Base-by-base conservation (phyloP, 2,329 filamentous ascomycete genomes). In the Xenoacremonium recifei region DNA sequence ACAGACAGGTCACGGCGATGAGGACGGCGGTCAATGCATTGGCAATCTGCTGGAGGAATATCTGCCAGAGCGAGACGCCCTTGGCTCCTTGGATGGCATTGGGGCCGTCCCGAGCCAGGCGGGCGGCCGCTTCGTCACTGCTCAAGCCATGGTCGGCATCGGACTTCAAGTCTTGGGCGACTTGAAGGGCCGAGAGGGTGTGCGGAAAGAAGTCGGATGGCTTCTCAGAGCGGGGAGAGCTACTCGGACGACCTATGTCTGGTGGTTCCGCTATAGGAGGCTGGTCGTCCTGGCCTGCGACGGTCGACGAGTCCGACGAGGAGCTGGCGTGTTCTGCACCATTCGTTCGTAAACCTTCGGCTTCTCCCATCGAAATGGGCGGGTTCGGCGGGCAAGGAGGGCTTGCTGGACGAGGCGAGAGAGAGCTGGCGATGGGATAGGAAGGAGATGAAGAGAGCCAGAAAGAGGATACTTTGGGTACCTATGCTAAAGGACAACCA, bases 11-110 rank as follows among this genome's bases (percentile, higher is more conserved):
- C 57, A 87, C 85, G 57, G 87, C 80, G 53, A 89, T 73, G 54
- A 90, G 80, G 49, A 87, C 82, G 61, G 85, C 73, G 50, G 85
- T 89, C 67, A 89, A 71, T 69, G 84, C 86, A 70, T 89, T 89
- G 52, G 84, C 86, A 55, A 88, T 77, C 71, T 89, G 85, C 61
- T 84, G 85, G 68, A 89, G 66, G 69, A 89, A 76, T 70, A 89
- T 86, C 69, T 85, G 79, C 80, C 83, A 87, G 66, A 84, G 59
- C 66, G 84, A 87, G 69, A 85, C 68, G 66, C 82, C 80, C 68
- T 84, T 80, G 72, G 82, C 79, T 67, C 80, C 79, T 67, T 84
- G 79, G 71, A 89, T 79, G 62, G 76, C 77, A 70, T 89, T 89
- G 55, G 78, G 75, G 54, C 85, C 85, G 76, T 87, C 72, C 61